These are phyloP conservation scores for Bacterosira constricta DNA, from an alignment of 108 stramenopile genomes.

Conservation along the genomic window DNA sequence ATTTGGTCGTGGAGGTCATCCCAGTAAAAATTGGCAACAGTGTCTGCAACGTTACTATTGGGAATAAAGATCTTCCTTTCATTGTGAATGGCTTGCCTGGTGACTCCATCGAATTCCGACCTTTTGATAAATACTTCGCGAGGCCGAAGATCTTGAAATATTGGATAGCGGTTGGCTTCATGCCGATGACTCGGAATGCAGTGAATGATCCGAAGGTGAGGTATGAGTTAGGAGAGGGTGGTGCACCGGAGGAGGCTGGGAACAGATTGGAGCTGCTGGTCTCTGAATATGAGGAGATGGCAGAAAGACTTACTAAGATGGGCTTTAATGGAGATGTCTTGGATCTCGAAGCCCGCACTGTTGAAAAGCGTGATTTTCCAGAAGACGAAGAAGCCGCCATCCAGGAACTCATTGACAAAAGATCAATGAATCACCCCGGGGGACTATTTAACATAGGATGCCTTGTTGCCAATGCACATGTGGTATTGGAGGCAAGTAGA, in stretches of 20 bases:
- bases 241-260: background rate
- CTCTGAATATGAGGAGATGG: background rate
- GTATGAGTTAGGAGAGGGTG: background rate
- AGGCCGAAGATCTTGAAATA: background rate
- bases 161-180: constrained; percentile 6
- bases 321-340: constrained; percentile 12
- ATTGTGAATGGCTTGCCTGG: constrained; percentile 12
- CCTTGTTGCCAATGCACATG: background rate
- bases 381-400: background rate
- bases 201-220: background rate
- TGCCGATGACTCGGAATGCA: background rate
- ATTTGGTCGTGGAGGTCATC: too few relatives aligned
- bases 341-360: background rate
- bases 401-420: background rate
- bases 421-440: background rate
- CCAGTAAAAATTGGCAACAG: background rate
- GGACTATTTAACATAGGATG: background rate
- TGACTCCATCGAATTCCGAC: background rate
- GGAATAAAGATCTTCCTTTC: background rate
- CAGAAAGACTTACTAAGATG: background rate
- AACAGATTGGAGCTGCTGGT: background rate
- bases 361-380: background rate
- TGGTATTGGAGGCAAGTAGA: too few relatives aligned
- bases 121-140: constrained; percentile 5
- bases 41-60: background rate